A percentile compares a stretch with the other conserved stretches of the same genome.
Conservation (phyloP, 768 basidiomycete genomes). For the Trametes sanguinea region DNA sequence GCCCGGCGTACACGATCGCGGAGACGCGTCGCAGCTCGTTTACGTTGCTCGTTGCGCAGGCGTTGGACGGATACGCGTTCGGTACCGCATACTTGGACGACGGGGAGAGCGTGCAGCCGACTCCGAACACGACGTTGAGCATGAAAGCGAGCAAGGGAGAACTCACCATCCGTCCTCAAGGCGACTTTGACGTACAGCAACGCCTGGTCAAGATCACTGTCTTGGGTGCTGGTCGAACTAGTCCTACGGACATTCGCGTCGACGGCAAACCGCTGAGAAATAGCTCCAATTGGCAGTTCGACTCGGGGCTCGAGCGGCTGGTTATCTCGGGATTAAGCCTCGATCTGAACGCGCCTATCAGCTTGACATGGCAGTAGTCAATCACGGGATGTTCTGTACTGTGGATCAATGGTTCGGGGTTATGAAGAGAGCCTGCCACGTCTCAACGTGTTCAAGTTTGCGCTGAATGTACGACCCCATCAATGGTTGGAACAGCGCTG, state of each 20-base stretch:
- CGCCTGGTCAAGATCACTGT: constrained; percentile 55
- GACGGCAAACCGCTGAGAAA: constrained; percentile 16
- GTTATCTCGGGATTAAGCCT: constrained; percentile 39
- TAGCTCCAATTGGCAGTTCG: constrained; percentile 41
- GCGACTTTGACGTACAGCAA: constrained; percentile 47
- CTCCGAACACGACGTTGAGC: constrained; percentile 50
- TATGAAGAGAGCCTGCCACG: too few relatives aligned
- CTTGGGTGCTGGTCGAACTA: constrained; percentile 44
- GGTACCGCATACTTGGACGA: constrained; percentile 73
- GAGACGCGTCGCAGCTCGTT: constrained; percentile 67
- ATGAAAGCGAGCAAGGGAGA: constrained; percentile 41
- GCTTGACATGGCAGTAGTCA: constrained; percentile 39
- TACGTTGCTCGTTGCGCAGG: constrained; percentile 60
- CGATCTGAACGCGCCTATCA: constrained; percentile 44
- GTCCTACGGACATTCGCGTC: constrained; percentile 40
- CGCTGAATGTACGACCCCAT: too few relatives aligned
- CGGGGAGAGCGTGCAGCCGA: constrained; percentile 60
- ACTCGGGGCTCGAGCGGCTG: constrained; percentile 42
- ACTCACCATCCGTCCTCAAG: constrained; percentile 42
- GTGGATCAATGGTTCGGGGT: too few relatives aligned
- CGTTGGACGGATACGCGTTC: constrained; percentile 48
- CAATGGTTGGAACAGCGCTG: too few relatives aligned
- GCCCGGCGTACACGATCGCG: constrained; percentile 66
- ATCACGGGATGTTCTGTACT: too few relatives aligned
- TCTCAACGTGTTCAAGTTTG: too few relatives aligned